These are phyloP conservation scores for Wickerhamomyces strasburgensis DNA, from an alignment of 805 yeast genomes.

Conservation along the genomic window DNA sequence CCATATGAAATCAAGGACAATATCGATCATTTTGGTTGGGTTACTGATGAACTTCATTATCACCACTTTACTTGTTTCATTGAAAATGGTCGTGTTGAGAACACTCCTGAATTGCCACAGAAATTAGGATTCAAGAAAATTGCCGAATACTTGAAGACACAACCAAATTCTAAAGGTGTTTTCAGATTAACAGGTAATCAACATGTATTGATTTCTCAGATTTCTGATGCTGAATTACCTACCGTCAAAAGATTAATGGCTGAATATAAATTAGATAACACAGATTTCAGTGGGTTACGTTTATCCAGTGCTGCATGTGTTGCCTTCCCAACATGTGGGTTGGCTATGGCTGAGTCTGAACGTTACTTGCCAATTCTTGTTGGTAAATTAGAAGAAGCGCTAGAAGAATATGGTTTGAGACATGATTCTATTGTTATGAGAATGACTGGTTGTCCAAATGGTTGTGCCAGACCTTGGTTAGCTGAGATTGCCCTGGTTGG, in stretches of 20 bases:
- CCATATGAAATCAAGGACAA: conserved; percentile 79
- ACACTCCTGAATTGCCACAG: conserved; percentile 84
- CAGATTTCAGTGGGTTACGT: conserved; percentile 77
- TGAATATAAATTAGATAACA: conserved; percentile 77
- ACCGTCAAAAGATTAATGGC: conserved; percentile 59
- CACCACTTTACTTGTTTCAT: conserved; percentile 92
- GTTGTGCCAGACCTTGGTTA: conserved; percentile 97
- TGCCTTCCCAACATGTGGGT: conserved; percentile 97
- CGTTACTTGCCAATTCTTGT: conserved; percentile 78
- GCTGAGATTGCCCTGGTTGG: conserved; percentile 96
- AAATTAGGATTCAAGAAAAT: conserved; percentile 79
- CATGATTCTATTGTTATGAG: conserved; percentile 95
- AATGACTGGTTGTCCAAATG: conserved; percentile 99
- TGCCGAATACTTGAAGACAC: conserved; percentile 56
- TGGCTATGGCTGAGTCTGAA: conserved; percentile 98
- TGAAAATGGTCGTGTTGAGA: conserved; percentile 95
- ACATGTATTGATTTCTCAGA: conserved; percentile 73
- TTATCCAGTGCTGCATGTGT: conserved; percentile 95
- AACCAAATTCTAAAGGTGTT: conserved; percentile 60
- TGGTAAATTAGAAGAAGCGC: conserved; percentile 73
- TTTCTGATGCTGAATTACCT: conserved; percentile 63
- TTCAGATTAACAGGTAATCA: conserved; percentile 96
- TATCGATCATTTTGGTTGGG: conserved; percentile 92
- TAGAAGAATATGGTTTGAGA: conserved; percentile 89
- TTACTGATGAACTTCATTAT: conserved; percentile 72